Conservation (phyloP, 768 basidiomycete species). For the Floccularia luteovirens region DNA sequence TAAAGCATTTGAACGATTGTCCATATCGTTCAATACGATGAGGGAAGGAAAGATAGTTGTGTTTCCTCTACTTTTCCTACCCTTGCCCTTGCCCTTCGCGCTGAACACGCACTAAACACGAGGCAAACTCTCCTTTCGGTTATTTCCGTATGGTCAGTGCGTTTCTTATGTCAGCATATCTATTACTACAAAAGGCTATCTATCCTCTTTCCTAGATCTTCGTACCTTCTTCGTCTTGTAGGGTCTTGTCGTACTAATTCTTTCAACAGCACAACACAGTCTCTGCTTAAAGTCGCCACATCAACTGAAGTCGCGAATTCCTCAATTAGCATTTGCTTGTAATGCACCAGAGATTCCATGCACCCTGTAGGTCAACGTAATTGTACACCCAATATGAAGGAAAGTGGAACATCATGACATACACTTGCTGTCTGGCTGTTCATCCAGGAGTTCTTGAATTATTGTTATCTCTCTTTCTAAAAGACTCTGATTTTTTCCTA, state of each 20-base stretch:
- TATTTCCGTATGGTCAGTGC: constrained; percentile 14
- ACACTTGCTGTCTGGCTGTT: constrained; percentile 95
- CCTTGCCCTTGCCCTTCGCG: constrained; percentile 2
- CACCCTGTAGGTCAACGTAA: constrained; percentile 57
- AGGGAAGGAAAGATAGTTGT: constrained; percentile 6
- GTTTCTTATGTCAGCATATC: constrained; percentile 1
- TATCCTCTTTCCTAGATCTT: constrained; percentile 48
- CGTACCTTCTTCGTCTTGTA: constrained; percentile 58
- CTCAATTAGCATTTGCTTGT: constrained; percentile 62
- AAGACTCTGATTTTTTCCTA: constrained; percentile 51
- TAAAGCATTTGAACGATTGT: constrained; percentile 29
- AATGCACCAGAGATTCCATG: constrained; percentile 85
- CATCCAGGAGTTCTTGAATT: constrained; percentile 78
- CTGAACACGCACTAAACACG: constrained; percentile 37
- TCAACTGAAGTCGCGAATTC: constrained; percentile 29
- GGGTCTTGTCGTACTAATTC: constrained; percentile 61
- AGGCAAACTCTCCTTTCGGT: constrained; percentile 32
- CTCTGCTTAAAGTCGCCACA: constrained; percentile 26
- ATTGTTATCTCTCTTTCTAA: constrained; percentile 69
- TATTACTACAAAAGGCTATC: neutral
- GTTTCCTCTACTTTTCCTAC: constrained; percentile 13
- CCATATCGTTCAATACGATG: constrained; percentile 22
- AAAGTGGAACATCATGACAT: constrained; percentile 12
- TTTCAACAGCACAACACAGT: constrained; percentile 44
- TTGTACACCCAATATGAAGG: constrained; percentile 1